Evolutionary conservation across 768 basidiomycete genomes (phyloP), one percentile per base, ranked within the genome.

Genomic region (Suillus weaverae): DNA sequence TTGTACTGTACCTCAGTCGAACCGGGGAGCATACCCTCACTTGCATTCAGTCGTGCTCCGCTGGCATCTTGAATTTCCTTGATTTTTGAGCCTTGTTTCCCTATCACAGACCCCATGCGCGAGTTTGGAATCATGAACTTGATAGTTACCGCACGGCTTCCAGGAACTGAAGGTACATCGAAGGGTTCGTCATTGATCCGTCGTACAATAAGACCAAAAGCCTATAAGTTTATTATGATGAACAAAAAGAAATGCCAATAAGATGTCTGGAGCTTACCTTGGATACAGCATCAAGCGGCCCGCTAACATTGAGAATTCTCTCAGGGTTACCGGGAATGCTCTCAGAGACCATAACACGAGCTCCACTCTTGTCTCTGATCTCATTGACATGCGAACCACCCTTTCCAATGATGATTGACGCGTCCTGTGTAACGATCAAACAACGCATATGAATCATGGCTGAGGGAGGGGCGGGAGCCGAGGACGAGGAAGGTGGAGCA

Each of bases 61-160:
- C 92, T 95, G 33, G 97, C 97, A 72, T 99, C 97, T 75, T 99
- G 97, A 68, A 99, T 99, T 80, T 99, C 97, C 81, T 98, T 98
- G 77, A 99, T 99, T 78, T 99, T 99, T 43, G 90, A 90, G 38
- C 97, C 97, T 67, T 91, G 92, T 77, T 97, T 99, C 63, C 97
- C 97, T 72, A 99, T 99, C 66, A 98, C 95, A 20, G 95, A 97
- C 48, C 97, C 97, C 97, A 99, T 99, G 64, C 97, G 91, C 11
- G 95, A 96, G 78, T 99, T 98, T 68, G 97, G 97, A 64, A 99
- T 97, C 91, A 99, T 98, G 75, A 95, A 99, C 77, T 99, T 98
- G 84, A 99, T 99, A 36, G 97, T 99, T 62, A 99, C 97, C 35
- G 97, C 97, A 65, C 96, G 88, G 73, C 95, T 97, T 64, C 97